These are phyloP conservation scores for Starmerella kuoi DNA, from an alignment of 805 yeast species.

Conservation along the genomic window DNA sequence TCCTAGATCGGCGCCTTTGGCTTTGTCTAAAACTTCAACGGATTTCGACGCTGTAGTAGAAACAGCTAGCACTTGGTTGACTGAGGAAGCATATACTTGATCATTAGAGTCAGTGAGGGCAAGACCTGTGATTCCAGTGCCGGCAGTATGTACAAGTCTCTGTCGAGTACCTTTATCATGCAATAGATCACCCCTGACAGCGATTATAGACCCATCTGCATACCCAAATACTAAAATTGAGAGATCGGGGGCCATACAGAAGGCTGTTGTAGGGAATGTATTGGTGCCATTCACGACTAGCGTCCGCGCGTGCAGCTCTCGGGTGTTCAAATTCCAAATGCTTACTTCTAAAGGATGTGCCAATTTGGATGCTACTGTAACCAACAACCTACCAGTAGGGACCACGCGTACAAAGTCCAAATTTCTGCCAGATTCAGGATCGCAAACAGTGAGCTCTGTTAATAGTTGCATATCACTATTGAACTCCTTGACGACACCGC, in stretches of 20 bases:
- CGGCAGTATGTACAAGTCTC: conserved; percentile 53
- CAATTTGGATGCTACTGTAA: conserved; percentile 58
- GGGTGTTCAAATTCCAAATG: conserved; percentile 52
- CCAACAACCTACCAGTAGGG: conserved; percentile 39
- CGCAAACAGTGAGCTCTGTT: conserved; percentile 46
- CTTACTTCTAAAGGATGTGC: conserved; percentile 58
- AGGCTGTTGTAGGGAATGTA: conserved; percentile 63
- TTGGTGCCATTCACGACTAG: conserved; percentile 50
- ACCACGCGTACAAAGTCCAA: conserved; percentile 47
- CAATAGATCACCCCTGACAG: conserved; percentile 75
- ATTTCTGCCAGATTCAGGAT: conserved; percentile 42
- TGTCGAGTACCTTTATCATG: conserved; percentile 88
- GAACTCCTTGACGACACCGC: conserved; percentile 45
- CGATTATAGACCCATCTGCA: conserved; percentile 69
- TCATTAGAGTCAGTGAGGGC: conserved; percentile 35
- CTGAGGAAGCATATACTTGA: conserved; percentile 58
- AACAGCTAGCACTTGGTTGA: conserved; percentile 56
- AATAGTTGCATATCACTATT: conserved; percentile 37
- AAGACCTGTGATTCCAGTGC: conserved; percentile 71
- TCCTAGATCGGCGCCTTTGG: conserved; percentile 38
- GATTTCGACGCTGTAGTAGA: conserved; percentile 49
- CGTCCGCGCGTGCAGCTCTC: conserved; percentile 10
- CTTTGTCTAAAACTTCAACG: conserved; percentile 35
- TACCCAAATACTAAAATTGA: conserved; percentile 65
- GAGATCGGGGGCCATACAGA: conserved; percentile 42